Evolutionary conservation across 257 asterid species (phyloP).

Genomic region (Cruciata laevipes): DNA sequence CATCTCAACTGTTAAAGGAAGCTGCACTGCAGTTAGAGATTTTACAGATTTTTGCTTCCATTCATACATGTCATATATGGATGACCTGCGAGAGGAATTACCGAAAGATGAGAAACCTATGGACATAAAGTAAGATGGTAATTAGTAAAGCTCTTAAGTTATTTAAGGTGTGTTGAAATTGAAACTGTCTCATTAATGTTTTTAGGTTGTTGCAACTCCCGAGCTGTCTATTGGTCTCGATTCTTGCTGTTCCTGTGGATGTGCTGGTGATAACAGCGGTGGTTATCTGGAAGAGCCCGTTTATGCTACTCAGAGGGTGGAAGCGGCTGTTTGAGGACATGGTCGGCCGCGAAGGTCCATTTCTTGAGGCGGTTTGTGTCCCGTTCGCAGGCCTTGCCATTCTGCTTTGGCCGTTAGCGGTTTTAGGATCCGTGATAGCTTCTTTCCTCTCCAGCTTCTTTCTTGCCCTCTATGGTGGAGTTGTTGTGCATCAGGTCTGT

Average conservation of each 20-base stretch:
- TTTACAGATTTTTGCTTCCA: conserved; percentile 90
- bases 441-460: conserved; percentile 62
- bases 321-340: conserved; percentile 76
- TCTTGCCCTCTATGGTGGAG: conserved; percentile 69
- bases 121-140: conserved; percentile 54
- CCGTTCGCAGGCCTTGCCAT: conserved; percentile 89
- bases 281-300: conserved; percentile 92
- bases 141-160: not conserved
- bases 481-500: conserved; percentile 65
- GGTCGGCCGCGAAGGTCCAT: conserved; percentile 88
- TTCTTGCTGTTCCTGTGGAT: conserved; percentile 52
- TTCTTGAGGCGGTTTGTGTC: conserved; percentile 78
- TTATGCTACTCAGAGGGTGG: conserved; percentile 83
- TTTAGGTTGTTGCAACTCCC: conserved; percentile 61
- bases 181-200: not conserved
- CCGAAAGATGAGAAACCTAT: conserved; percentile 49
- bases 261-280: conserved; percentile 57
- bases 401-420: conserved; percentile 88
- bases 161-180: not conserved
- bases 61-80: conserved; percentile 88
- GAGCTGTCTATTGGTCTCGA: conserved; percentile 52
- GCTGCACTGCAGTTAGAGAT: conserved; percentile 68
- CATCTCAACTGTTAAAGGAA: conserved; percentile 48
- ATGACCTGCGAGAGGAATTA: conserved; percentile 61
- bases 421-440: conserved; percentile 53